Percentiles rank a stretch among this genome's conserved stretches.
Evolutionary conservation across 2,329 filamentous ascomycete genomes (phyloP).

Genomic region (Lachnellula subtilissima): DNA sequence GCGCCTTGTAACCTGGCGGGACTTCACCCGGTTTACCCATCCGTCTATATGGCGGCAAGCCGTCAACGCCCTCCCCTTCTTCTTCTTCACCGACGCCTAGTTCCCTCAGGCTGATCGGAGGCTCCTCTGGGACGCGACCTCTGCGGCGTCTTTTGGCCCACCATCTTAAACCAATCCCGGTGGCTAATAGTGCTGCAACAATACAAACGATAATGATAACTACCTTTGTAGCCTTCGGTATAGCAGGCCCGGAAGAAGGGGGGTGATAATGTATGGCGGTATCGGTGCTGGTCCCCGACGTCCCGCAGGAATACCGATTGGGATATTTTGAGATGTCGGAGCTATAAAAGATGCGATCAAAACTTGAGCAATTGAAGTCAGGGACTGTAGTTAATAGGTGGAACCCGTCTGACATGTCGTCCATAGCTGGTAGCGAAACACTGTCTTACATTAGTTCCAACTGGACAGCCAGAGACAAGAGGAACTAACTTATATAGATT

Average conservation of each 20-base stretch:
- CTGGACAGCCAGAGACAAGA: neutral
- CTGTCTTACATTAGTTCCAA: neutral
- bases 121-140: neutral
- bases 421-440: constrained; percentile 3
- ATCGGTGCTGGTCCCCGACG: neutral
- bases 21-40: constrained; percentile 3
- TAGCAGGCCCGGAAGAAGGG: neutral
- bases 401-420: neutral
- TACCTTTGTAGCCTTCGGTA: constrained; percentile 1
- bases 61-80: constrained; percentile 1
- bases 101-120: neutral
- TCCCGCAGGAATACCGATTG: constrained; percentile 7
- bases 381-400: constrained; percentile 3
- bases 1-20: constrained; percentile 1
- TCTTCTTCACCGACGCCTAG: neutral
- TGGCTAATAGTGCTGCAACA: neutral
- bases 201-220: constrained; percentile 4
- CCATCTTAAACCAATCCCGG: neutral
- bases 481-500: neutral
- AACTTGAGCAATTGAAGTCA: constrained; percentile 7
- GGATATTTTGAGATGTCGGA: neutral
- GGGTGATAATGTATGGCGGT: neutral
- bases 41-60: constrained; percentile 6
- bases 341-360: constrained; percentile 2
- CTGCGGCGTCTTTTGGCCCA: neutral